A percentile compares a stretch with the other conserved stretches of the same genome.
Conservation (phyloP, 1,284 basidiomycete species). For the Thelephora terrestris region DNA sequence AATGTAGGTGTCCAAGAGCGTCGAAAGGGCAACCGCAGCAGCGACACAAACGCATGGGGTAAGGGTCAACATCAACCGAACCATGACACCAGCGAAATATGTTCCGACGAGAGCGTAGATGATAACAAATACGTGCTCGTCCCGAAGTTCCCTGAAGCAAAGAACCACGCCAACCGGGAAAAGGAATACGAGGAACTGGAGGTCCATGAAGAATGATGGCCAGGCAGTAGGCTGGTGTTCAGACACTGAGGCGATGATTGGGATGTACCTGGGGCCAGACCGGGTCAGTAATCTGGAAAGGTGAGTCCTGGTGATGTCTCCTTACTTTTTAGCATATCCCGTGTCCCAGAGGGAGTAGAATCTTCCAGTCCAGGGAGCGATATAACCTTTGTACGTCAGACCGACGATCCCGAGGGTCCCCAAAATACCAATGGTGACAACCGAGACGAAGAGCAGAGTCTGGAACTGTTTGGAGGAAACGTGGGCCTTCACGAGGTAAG, state of each 20-base stretch:
- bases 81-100: conserved; percentile 99
- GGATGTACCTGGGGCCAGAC: conserved; percentile 61
- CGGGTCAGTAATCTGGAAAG: conserved; percentile 6
- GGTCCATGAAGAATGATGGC: conserved; percentile 99
- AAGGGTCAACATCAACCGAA: conserved; percentile 88
- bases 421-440: conserved; percentile 65
- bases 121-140: conserved; percentile 98
- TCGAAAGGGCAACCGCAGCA: conserved; percentile 85
- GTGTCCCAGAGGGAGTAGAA: conserved; percentile 99
- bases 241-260: conserved; percentile 99
- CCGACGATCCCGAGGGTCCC: conserved; percentile 64
- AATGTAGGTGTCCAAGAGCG: conserved; percentile 84
- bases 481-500: conserved; percentile 81
- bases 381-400: conserved; percentile 91
- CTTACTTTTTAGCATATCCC: conserved; percentile 92
- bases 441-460: conserved; percentile 60
- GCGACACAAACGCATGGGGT: conserved; percentile 90
- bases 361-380: conserved; percentile 98
- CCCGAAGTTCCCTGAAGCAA: conserved; percentile 89
- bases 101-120: conserved; percentile 94
- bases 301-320: conserved; percentile 8
- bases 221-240: conserved; percentile 99
- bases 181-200: conserved; percentile 94
- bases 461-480: conserved; percentile 93
- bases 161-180: conserved; percentile 96